Evolutionary conservation across 208 protist genomes (phyloP).

Genomic region (Crithidia mellificae): DNA sequence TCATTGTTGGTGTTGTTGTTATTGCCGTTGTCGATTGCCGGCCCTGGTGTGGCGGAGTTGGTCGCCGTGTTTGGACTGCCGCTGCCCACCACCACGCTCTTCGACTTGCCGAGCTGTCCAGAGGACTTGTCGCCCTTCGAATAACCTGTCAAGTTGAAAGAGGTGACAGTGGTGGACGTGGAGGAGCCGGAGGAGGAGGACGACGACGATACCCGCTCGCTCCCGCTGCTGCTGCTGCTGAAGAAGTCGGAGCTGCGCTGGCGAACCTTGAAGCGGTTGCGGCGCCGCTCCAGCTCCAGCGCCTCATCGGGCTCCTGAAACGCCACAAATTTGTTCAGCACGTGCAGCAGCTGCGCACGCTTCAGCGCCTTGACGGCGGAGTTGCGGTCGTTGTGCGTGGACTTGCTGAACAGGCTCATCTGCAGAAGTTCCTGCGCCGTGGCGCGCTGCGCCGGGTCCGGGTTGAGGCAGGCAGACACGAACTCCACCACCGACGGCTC

Average conservation of each 20-base stretch:
- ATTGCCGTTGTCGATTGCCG: too few species aligned
- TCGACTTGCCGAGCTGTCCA: background rate
- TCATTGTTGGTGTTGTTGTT: too few species aligned
- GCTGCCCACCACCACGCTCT: constrained; percentile 4
- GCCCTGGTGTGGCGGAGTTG: background rate
- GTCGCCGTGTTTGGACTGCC: background rate
- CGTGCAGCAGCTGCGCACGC: constrained; percentile 81
- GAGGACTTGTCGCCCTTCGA: constrained; percentile 4
- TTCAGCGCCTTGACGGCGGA: constrained; percentile 77
- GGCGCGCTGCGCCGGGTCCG: constrained; percentile 63
- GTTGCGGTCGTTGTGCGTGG: constrained; percentile 57
- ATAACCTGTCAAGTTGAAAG: background rate
- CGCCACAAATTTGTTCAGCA: constrained; percentile 84
- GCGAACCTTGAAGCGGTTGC: constrained; percentile 12
- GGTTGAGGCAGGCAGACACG: constrained; percentile 79
- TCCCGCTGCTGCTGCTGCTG: constrained; percentile 17
- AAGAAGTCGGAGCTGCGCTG: constrained; percentile 24
- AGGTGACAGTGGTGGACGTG: background rate
- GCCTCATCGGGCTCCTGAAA: constrained; percentile 74
- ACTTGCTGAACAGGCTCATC: constrained; percentile 77
- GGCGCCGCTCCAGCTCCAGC: constrained; percentile 14
- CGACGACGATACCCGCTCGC: background rate
- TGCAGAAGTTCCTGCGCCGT: constrained; percentile 78
- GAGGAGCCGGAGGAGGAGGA: constrained; percentile 5
- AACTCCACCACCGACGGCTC: constrained; percentile 79